Evolutionary conservation across 208 protist species (phyloP).

Genomic region (Leishmania turanica): DNA sequence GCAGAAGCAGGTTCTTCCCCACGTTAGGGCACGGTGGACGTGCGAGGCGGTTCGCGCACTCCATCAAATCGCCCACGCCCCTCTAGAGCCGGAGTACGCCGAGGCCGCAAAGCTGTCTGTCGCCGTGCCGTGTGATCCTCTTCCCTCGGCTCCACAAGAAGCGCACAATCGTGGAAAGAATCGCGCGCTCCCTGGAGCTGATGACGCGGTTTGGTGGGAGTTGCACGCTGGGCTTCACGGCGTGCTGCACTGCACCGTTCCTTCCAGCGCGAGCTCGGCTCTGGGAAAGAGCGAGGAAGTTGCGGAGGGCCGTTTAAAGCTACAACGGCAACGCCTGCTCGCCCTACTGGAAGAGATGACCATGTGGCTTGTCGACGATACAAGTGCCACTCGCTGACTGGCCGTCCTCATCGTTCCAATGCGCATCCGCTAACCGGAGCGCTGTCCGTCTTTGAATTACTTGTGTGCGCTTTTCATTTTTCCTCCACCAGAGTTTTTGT

Average conservation of each 20-base stretch:
- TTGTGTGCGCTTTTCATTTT: background rate
- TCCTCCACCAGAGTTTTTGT: background rate
- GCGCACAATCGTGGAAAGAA: background rate
- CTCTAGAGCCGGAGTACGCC: background rate
- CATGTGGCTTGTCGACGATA: background rate
- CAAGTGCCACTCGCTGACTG: background rate
- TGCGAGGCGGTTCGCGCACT: constrained; percentile 3
- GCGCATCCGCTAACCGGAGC: background rate
- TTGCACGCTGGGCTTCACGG: background rate
- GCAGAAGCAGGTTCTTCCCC: background rate
- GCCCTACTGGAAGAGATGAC: constrained; percentile 7
- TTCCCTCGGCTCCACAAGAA: background rate
- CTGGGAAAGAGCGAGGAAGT: background rate
- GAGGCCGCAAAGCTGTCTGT: background rate
- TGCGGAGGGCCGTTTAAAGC: constrained; percentile 9
- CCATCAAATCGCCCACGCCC: constrained; percentile 3
- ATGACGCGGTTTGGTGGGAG: background rate
- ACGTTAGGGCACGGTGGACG: background rate
- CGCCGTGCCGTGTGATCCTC: background rate
- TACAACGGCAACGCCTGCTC: constrained; percentile 16
- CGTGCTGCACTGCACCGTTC: background rate
- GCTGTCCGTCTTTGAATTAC: background rate
- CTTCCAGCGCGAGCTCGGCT: background rate
- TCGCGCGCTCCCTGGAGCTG: background rate
- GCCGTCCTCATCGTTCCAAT: background rate